Evolutionary conservation across 2,329 filamentous ascomycete genomes (phyloP).

Genomic region (Fusarium proliferatum): DNA sequence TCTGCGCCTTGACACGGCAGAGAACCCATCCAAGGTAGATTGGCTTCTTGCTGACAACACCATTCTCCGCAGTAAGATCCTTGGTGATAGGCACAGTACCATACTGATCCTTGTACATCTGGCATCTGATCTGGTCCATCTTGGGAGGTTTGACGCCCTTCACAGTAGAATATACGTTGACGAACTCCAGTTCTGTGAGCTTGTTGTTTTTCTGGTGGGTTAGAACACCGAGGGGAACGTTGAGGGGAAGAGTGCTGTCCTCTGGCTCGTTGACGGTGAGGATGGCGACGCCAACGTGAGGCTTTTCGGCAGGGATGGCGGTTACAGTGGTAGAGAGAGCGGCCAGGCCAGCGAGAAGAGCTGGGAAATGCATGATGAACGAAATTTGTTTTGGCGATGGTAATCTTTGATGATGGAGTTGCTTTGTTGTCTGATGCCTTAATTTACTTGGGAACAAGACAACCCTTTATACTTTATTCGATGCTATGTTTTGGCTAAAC

Average conservation of each 20-base stretch:
- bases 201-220: slow-evolving; percentile 1
- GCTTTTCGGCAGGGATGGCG: background rate
- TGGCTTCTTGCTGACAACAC: slow-evolving; percentile 24
- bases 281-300: background rate
- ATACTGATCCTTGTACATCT: slow-evolving; percentile 32
- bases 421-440: background rate
- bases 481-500: background rate
- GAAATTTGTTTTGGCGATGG: background rate
- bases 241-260: background rate
- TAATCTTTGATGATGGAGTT: background rate
- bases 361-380: slow-evolving; percentile 9
- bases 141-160: slow-evolving; percentile 8
- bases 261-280: slow-evolving; percentile 20
- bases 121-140: slow-evolving; percentile 16
- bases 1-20: slow-evolving; percentile 23
- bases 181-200: slow-evolving; percentile 18
- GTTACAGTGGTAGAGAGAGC: background rate
- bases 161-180: background rate
- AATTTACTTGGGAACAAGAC: too few relatives aligned
- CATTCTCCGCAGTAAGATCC: slow-evolving; percentile 3
- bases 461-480: background rate
- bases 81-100: slow-evolving; percentile 16
- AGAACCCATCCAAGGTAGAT: slow-evolving; percentile 32
- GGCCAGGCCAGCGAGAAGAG: background rate
- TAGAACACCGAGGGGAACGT: slow-evolving; percentile 23